Evolutionary conservation across 169 alveolate genomes (phyloP).

Genomic region (Besnoitia besnoiti): DNA sequence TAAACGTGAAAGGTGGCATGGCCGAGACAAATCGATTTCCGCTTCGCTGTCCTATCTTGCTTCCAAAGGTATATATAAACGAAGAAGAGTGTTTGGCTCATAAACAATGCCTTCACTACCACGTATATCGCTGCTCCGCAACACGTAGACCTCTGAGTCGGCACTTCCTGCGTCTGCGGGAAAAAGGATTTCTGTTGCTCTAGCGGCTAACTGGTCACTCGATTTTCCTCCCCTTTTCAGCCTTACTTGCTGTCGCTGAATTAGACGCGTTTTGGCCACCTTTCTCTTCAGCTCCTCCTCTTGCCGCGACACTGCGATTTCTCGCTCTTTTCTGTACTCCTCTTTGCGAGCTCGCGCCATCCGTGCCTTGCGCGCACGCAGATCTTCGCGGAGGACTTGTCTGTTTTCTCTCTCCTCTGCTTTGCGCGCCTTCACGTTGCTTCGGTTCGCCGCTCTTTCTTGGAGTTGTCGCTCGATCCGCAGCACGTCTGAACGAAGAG

Average conservation of each 20-base stretch:
- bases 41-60: no score
- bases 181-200: no score
- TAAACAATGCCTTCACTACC: no score
- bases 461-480: background rate
- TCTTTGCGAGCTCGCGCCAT: background rate
- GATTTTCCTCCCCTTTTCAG: no score
- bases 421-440: background rate
- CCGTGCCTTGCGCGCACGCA: background rate
- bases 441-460: conserved; percentile 1
- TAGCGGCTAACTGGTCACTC: no score
- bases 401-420: background rate
- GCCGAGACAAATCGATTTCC: no score
- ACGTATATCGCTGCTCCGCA: no score
- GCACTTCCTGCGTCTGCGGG: no score
- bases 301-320: background rate
- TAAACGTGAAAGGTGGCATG: background rate
- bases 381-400: background rate
- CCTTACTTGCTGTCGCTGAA: background rate
- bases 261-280: background rate
- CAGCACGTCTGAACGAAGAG: background rate
- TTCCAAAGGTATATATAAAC: no score
- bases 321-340: background rate
- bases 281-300: background rate
- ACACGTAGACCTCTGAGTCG: no score
- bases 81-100: no score